A percentile compares a stretch with the other conserved stretches of the same genome.
phyloP scores from a whole-genome alignment of 2,329 filamentous ascomycete genomes.

The Aspergillus sergii region DNA sequence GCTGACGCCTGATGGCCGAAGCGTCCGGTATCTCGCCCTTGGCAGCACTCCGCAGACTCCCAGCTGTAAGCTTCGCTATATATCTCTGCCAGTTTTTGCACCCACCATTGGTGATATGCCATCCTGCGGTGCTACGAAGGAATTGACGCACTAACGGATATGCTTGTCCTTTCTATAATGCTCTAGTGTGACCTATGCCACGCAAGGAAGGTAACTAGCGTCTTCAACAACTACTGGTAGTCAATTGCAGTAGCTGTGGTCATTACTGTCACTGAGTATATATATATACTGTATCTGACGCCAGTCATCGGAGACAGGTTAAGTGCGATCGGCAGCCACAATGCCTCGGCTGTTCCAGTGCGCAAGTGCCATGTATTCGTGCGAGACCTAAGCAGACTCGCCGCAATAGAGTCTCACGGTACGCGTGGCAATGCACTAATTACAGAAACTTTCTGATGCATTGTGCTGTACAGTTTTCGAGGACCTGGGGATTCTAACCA shows the following conservation, averaged over 20 bases:
- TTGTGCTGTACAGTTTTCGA: background rate
- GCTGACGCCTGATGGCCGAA: background rate
- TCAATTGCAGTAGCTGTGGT: background rate
- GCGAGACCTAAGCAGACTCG: constrained; percentile 1
- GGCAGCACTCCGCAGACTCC: background rate
- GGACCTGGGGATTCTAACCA: background rate
- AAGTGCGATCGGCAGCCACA: background rate
- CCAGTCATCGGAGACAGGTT: background rate
- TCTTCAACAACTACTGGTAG: background rate
- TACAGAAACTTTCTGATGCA: background rate
- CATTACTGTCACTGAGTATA: background rate
- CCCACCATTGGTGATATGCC: background rate
- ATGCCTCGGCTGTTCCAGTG: background rate
- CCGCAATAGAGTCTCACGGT: background rate
- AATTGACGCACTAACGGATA: background rate
- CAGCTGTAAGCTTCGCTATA: background rate
- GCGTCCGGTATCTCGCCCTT: background rate
- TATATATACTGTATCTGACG: background rate
- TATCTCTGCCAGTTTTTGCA: background rate
- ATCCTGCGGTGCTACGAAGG: background rate
- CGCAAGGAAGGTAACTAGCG: background rate
- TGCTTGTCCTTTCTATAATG: background rate
- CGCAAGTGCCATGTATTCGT: background rate
- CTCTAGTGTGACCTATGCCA: background rate
- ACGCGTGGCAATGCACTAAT: background rate